Evolutionary conservation across 192 early-diverging fungal genomes (phyloP).

Genomic region (Umbelopsis sp.): DNA sequence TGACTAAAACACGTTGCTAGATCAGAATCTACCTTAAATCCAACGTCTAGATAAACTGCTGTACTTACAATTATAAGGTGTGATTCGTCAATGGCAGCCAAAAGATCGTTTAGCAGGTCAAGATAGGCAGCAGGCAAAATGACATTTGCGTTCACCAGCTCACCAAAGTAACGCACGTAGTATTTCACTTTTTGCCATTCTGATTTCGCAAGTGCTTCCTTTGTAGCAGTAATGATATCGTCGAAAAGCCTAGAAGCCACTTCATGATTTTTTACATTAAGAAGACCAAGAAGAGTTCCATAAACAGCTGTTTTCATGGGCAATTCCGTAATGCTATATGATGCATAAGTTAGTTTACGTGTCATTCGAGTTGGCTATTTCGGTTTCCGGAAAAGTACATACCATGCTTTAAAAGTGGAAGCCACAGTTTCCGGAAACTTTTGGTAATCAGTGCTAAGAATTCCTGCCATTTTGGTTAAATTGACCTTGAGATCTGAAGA

Average conservation of each 20-base stretch:
- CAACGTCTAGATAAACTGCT: slow-evolving; percentile 12
- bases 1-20: slow-evolving; percentile 21
- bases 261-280: slow-evolving; percentile 56
- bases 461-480: slow-evolving; percentile 65
- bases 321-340: slow-evolving; percentile 63
- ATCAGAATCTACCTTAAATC: neutral
- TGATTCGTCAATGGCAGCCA: slow-evolving; percentile 59
- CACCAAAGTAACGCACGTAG: slow-evolving; percentile 78
- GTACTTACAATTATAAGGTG: slow-evolving; percentile 30
- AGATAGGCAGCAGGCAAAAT: slow-evolving; percentile 68
- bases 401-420: slow-evolving; percentile 64
- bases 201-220: slow-evolving; percentile 53
- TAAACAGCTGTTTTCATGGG: slow-evolving; percentile 78
- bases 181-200: slow-evolving; percentile 79
- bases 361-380: neutral
- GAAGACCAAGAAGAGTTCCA: slow-evolving; percentile 78
- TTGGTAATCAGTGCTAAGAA: slow-evolving; percentile 70
- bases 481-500: slow-evolving; percentile 64
- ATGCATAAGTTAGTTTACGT: neutral
- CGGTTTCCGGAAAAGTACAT: neutral
- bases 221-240: slow-evolving; percentile 53
- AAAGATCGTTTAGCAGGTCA: slow-evolving; percentile 63
- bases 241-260: slow-evolving; percentile 61
- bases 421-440: slow-evolving; percentile 66
- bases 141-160: slow-evolving; percentile 77